Evolutionary conservation across 2,329 filamentous ascomycete genomes (phyloP), one percentile per base, ranked within the genome.

Genomic region (Aspergillus proliferans): DNA sequence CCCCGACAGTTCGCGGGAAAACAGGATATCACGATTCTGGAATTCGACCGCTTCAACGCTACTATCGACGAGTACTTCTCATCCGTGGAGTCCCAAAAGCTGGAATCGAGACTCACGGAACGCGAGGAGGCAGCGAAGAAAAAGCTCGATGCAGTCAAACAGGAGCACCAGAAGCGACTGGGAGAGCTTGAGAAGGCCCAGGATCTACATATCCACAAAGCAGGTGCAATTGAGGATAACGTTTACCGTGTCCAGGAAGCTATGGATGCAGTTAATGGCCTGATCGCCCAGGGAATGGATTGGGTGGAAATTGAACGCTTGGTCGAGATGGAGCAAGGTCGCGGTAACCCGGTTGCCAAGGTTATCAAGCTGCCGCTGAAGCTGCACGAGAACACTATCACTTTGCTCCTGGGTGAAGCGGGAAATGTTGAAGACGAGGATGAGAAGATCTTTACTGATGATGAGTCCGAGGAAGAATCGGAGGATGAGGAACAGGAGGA

Each of bases 41-140:
- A 88, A 47, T 90, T 91, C 56, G 80, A 88, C 6, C 86, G 84
- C 8, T 97, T 94, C 75, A 96, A 96, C 68, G 87, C 86, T 63
- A 93, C 90, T 0, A 90, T 95, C 0, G 93, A 98, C 64, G 88
- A 95, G 58, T 98, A 96, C 73, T 97, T 95, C 68, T 97, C 93
- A 0, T 97, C 92, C 0, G 82, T 97, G 22, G 93, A 98, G 70
- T 89, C 91, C 0, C 92, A 96, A 65, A 95, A 88, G 65, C 77
- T 97, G 1, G 87, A 95, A 66, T 94, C 88, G 1, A 81, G 84
- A 47, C 72, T 97, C 4, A 83, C 82, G 3, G 92, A 97, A 66
- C 82, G 86, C 44, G 90, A 98, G 67, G 83, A 86, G 18, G 77
- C 80, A 3, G 93, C 93, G 3, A 87, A 85, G 69, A 83, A 82